Evolutionary conservation across 768 basidiomycete species (phyloP), one percentile per base, ranked within the genome.

Genomic region (Sutorius australiensis): DNA sequence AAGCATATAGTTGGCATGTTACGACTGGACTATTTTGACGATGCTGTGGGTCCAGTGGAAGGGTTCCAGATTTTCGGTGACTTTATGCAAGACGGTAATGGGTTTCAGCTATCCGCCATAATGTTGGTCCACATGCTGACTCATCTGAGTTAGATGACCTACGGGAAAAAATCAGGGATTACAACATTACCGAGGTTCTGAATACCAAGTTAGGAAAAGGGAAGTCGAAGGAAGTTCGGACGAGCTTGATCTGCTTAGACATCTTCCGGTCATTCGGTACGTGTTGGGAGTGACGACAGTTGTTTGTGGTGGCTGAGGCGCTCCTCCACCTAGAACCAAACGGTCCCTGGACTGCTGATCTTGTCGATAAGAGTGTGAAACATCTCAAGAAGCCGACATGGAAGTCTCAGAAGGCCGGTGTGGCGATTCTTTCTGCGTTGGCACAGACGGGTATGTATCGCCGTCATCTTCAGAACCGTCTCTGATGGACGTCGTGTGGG

Each of bases 61-160:
- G 63, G 64, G 12, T 65, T 66, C 36, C 64, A 65, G 40, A 54
- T 65, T 1, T 65, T 65, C 16, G 41, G 42, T 1, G 50, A 65
- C 24, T 46, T 65, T 6, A 63, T 65, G 59, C 50, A 54, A 36
- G 33, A 59, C 4, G 55, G 64, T 65, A 56, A 56, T 16, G 21
- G 31, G 28, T 16, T 8, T 5, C 19, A 12, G 31, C 32, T 13
- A 6, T 43, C 21, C 10, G 13, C 16, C 36, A 33, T 4, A 17
- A 19, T 37, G n/a, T n/a, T 7, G n/a, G 10, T 8, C 6, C 11
- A 16, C 30, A n/a, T 50, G 11, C 41, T 57, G 14, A 66, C 7
- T 16, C 1, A 19, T 27, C 0, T 21, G 47, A 21, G 0, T 33
- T 36, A 66, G 64, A 6, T 3, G 51, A 59, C 10, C n/a, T 66